Evolutionary conservation across 2,329 filamentous ascomycete genomes (phyloP), one percentile per base, ranked within the genome.

Genomic region (Byssoonygena ceratinophila): DNA sequence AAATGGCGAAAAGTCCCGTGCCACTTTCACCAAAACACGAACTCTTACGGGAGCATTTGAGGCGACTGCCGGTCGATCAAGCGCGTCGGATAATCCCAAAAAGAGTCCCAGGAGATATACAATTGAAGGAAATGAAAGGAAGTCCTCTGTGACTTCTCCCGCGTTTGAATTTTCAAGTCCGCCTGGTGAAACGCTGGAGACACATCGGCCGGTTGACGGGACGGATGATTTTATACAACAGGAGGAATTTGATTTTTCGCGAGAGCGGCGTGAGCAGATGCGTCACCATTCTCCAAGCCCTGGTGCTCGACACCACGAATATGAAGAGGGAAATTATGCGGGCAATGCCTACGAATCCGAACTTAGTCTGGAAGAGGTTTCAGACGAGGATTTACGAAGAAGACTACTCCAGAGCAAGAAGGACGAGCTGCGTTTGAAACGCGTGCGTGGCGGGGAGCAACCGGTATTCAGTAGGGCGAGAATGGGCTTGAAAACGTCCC

Each of bases 41-140:
- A 70, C 68, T 7, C 55, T 72, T 49, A 66, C 66, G 47, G 66
- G 66, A 49, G 68, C 70, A 16, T 72, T 69, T 57, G 64, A 68
- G 52, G 63, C 63, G 23, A 60, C 65, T 44, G 66, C 64, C 50
- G 60, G 60, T 48, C 63, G 60, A 34, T 47, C 58, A 36, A 49
- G 58, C 36, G 31, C 52, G 36, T 45, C 20, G 59, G 59, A 51
- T 51, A 67, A 64, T 59, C 57, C 60, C 36, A 37, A 59, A 53
- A 22, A 64, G 61, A 41, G 39, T 27, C 64, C 67, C 34, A 63
- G 56, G 27, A 61, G 54, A 44, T 45, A 27, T 20, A 45, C 39
- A n/a, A 27, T 37, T 37, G 59, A 59, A 34, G 50, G 47, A 47
- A 54, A 52, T 20, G 62, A 60, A 27, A 60, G 61, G 20, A 59